phyloP scores from a whole-genome alignment of 129 eudicot species.

The Erigeron canadensis region DNA sequence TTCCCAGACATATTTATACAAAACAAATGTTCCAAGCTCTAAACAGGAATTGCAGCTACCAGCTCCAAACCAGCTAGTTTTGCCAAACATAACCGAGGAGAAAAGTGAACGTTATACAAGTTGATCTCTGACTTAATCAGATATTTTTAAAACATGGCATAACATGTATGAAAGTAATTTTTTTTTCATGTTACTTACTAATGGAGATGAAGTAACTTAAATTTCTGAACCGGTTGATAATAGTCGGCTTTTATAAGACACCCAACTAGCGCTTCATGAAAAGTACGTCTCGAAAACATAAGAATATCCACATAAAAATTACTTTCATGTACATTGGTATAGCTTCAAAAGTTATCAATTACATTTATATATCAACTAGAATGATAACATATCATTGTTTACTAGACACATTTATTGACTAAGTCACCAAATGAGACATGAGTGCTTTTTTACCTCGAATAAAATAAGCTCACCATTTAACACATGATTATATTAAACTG shows the following conservation, averaged over 20 bases:
- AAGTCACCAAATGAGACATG: background rate
- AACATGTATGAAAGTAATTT: background rate
- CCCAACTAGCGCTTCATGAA: background rate
- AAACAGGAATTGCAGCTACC: background rate
- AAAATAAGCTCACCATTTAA: background rate
- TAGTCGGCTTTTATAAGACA: no score
- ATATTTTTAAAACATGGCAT: background rate
- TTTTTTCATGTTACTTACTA: background rate
- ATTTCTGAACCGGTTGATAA: background rate
- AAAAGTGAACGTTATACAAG: background rate
- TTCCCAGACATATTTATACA: no score
- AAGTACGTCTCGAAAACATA: background rate
- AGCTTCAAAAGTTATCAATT: background rate
- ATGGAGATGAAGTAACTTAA: background rate
- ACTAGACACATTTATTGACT: background rate
- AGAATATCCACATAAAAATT: background rate
- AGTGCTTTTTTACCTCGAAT: background rate
- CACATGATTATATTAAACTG: no score
- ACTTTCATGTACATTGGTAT: background rate
- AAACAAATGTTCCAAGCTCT: no score
- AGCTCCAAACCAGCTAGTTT: background rate
- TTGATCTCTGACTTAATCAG: background rate
- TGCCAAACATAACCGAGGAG: background rate
- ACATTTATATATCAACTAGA: background rate
- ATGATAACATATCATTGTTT: background rate